Conservation (phyloP, 805 yeast genomes). For the Lipomyces kockii region DNA sequence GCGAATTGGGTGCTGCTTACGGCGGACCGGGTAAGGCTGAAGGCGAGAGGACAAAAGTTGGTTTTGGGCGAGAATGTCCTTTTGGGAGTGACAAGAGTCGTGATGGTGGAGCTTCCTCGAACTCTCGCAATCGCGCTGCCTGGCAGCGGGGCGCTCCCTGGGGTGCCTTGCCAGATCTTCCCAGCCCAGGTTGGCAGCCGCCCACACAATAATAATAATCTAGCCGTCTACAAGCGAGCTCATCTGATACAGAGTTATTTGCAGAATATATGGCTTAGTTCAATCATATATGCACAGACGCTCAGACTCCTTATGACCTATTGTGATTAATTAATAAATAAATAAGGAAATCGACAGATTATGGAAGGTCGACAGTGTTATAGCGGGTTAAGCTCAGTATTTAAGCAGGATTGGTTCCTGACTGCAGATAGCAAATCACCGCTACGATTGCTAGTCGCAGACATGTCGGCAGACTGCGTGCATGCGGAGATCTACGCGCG, state of each 20-base stretch:
- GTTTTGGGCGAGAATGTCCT: not conserved
- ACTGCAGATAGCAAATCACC: not conserved
- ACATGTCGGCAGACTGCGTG: not conserved
- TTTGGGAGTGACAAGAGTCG: not conserved
- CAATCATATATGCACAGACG: no score
- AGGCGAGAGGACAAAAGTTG: not conserved
- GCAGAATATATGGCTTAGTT: no score
- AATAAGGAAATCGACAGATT: no score
- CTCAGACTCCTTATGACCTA: no score
- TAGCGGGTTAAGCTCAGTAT: no score
- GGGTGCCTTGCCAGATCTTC: not conserved
- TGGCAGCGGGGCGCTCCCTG: not conserved
- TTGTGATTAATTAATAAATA: no score
- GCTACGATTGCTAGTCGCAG: not conserved
- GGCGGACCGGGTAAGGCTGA: not conserved
- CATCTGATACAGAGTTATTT: not conserved
- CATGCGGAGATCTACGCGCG: constrained; percentile 6
- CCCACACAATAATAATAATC: not conserved
- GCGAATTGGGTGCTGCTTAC: not conserved
- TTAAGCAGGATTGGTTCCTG: not conserved
- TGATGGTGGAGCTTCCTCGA: not conserved
- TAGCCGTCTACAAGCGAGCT: not conserved
- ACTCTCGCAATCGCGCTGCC: not conserved
- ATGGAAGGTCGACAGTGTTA: no score
- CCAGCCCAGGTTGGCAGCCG: no score